phyloP scores from a whole-genome alignment of 2,329 filamentous ascomycete genomes.

The Fusarium sp. region DNA sequence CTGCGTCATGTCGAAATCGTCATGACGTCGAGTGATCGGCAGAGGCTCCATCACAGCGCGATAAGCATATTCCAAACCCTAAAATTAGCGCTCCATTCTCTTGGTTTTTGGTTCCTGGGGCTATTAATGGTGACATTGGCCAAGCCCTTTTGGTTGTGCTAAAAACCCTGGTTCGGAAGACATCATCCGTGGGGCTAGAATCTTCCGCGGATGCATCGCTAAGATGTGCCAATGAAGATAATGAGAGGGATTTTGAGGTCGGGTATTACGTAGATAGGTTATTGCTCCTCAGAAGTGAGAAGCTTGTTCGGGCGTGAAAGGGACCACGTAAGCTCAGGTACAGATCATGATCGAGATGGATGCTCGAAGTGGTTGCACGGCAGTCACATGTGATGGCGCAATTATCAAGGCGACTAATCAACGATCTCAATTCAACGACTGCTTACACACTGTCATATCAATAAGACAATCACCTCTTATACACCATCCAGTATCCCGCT shows the following conservation, averaged over 20 bases:
- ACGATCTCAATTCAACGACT: not conserved
- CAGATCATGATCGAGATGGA: not conserved
- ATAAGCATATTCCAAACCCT: slow-evolving; percentile 36
- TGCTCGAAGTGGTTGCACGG: not conserved
- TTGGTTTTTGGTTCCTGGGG: slow-evolving; percentile 12
- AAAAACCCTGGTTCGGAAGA: not conserved
- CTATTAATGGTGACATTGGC: slow-evolving; percentile 4
- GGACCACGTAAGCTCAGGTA: not conserved
- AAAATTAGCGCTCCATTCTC: slow-evolving; percentile 4
- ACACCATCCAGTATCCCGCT: slow-evolving; percentile 13
- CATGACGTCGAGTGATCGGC: slow-evolving; percentile 32
- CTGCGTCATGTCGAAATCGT: slow-evolving; percentile 23
- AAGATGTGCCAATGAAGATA: no score
- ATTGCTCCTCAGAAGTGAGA: no score
- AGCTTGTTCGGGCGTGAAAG: not conserved
- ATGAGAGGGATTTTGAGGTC: not conserved
- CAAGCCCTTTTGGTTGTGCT: slow-evolving; percentile 3
- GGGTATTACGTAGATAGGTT: not conserved
- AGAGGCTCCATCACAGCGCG: slow-evolving; percentile 2
- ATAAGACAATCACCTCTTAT: not conserved
- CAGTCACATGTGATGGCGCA: not conserved
- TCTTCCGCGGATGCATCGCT: not conserved
- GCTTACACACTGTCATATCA: not conserved
- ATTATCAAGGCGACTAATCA: not conserved
- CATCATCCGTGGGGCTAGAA: slow-evolving; percentile 8